Evolutionary conservation across 2,329 filamentous ascomycete genomes (phyloP).

Genomic region (Acrodontium crateriforme): DNA sequence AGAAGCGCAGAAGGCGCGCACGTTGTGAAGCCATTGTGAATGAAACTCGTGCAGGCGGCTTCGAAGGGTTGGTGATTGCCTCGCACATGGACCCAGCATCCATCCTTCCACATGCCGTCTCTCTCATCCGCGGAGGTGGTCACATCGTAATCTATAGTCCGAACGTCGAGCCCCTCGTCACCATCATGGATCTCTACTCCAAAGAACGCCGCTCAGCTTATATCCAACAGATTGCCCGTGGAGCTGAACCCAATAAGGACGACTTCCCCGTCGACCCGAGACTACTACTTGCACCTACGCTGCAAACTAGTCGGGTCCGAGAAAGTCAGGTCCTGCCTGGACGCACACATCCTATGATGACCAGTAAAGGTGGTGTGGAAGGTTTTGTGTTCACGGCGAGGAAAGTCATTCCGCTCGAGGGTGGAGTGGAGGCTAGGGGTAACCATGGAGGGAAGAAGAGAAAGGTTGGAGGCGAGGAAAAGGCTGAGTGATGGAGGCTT

Average conservation of each 20-base stretch:
- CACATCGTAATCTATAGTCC: constrained; percentile 77
- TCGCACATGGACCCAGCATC: constrained; percentile 68
- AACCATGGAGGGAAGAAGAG: constrained; percentile 52
- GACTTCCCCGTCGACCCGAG: constrained; percentile 85
- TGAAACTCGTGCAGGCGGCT: constrained; percentile 57
- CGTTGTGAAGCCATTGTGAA: constrained; percentile 59
- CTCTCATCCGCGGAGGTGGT: constrained; percentile 69
- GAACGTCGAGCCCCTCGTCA: constrained; percentile 62
- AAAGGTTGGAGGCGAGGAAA: constrained; percentile 33
- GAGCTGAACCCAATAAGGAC: constrained; percentile 28
- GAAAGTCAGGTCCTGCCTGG: constrained; percentile 86
- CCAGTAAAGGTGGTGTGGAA: constrained; percentile 69
- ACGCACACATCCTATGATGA: constrained; percentile 90
- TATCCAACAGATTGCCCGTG: constrained; percentile 30
- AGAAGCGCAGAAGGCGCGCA: constrained; percentile 75
- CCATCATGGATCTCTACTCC: constrained; percentile 71
- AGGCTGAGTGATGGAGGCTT: no score
- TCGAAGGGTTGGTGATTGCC: constrained; percentile 71
- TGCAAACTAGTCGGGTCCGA: constrained; percentile 68
- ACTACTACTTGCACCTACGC: constrained; percentile 59
- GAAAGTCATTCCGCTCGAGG: constrained; percentile 65
- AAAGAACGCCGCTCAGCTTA: constrained; percentile 68
- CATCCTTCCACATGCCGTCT: constrained; percentile 61
- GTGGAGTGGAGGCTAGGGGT: constrained; percentile 69
- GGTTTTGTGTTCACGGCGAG: constrained; percentile 81